Percentiles rank a stretch among this genome's conserved stretches.
These are phyloP conservation scores for Immersiporthe knoxdaviesiana DNA, from an alignment of 2,329 filamentous ascomycete genomes.

Conservation along the genomic window DNA sequence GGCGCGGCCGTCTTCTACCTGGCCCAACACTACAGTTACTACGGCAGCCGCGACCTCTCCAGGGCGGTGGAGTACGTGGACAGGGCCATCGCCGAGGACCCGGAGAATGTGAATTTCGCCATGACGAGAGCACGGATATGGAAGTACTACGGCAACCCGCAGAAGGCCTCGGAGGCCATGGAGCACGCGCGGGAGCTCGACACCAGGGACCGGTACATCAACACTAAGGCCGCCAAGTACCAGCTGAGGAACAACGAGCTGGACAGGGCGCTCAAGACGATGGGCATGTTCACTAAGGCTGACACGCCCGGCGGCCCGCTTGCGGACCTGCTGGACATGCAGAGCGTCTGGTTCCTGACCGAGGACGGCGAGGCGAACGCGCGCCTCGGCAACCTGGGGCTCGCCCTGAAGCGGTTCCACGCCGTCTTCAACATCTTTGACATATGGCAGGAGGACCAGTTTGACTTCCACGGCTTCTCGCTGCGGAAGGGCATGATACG, in stretches of 20 bases:
- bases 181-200: conserved; percentile 84
- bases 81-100: conserved; percentile 77
- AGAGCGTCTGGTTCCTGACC: conserved; percentile 95
- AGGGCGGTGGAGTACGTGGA: conserved; percentile 85
- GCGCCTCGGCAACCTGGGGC: conserved; percentile 77
- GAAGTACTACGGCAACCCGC: conserved; percentile 83
- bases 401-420: conserved; percentile 92
- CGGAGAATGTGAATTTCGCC: conserved; percentile 84
- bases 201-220: conserved; percentile 92
- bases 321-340: conserved; percentile 94
- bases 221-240: conserved; percentile 97
- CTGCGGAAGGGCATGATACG: conserved; percentile 95
- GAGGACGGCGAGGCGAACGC: conserved; percentile 92
- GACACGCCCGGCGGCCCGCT: conserved; percentile 87
- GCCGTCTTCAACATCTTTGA: conserved; percentile 92
- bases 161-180: conserved; percentile 85
- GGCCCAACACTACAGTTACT: conserved; percentile 95
- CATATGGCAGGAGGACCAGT: conserved; percentile 97
- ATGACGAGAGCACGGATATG: conserved; percentile 95
- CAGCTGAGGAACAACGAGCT: conserved; percentile 91
- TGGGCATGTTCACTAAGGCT: conserved; percentile 91
- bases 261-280: conserved; percentile 81
- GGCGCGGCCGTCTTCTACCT: conserved; percentile 89
- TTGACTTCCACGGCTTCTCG: conserved; percentile 98
- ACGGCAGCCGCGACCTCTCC: conserved; percentile 78